Evolutionary conservation across 2,329 filamentous ascomycete species (phyloP), one percentile per base, ranked within the genome.

Genomic region (Didymella keratinophila): DNA sequence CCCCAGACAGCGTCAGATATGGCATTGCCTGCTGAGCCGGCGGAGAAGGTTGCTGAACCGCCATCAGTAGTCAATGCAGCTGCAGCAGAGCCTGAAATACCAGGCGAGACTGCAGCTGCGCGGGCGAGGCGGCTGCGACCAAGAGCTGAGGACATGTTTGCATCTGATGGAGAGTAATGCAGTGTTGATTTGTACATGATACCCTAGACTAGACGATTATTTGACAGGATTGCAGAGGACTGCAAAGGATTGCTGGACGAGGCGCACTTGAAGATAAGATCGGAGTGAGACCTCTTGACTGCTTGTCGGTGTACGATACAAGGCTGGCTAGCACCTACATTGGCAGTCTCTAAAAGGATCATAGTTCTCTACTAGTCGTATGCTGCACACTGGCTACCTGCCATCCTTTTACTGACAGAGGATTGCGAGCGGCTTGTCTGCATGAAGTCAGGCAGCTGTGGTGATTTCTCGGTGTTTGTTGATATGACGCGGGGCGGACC

Each of bases 141-240:
- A 7, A 74, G 66, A 47, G 76, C 76, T 6, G 74, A 76, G 57
- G 76, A 78, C 56, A 77, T 78, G 75, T 78, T 78, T 66, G 74
- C 67, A 12, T 70, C 71, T 11, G 72, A 75, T 21, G 70, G 63
- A 34, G 69, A 73, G 32, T 41, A 21, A 34, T 27, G 32, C 25
- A 36, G 50, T 34, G 52, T 41, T 55, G 27, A 23, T 51, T 52
- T 47, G 56, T 43, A 58, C 45, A 54, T 55, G 59, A 64, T 64
- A 62, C 56, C 61, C 61, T 63, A 61, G 58, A 54, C 18, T 47
- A 48, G 39, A 50, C 16, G 42, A 43, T 25, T 3, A 25, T 25
- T 25, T 25, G 23, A 25, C 4, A 25, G 23, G 23, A 25, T 25
- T 25, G 23, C 23, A 7, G 7, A 25, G 23, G 23, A 25, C 7